phyloP scores from a whole-genome alignment of 768 basidiomycete species.

The Tulasnella calospora region DNA sequence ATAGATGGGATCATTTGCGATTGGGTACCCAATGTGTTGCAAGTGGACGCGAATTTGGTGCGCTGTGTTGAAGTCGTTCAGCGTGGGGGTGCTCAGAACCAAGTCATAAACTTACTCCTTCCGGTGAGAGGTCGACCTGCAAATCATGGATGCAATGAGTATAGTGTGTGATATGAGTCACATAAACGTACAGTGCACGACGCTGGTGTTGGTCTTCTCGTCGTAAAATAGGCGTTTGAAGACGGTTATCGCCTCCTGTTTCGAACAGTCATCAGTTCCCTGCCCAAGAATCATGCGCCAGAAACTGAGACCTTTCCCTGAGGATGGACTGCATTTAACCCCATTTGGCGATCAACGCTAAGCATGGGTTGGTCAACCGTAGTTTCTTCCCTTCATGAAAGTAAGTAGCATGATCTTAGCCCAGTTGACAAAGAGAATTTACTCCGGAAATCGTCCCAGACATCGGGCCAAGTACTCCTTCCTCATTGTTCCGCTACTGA shows the following conservation, averaged over 20 bases:
- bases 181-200: slow-evolving; percentile 64
- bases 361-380: slow-evolving; percentile 79
- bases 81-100: slow-evolving; percentile 5
- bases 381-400: slow-evolving; percentile 59
- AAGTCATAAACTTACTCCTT: slow-evolving; percentile 59
- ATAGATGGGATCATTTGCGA: slow-evolving; percentile 95
- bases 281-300: background rate
- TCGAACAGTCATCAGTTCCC: background rate
- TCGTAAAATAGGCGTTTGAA: slow-evolving; percentile 84
- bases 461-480: slow-evolving; percentile 94
- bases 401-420: background rate
- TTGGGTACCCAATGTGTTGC: slow-evolving; percentile 87
- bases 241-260: slow-evolving; percentile 78
- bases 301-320: slow-evolving; percentile 69
- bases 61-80: slow-evolving; percentile 47
- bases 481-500: slow-evolving; percentile 69
- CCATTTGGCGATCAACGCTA: slow-evolving; percentile 94
- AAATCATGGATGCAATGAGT: background rate
- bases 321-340: slow-evolving; percentile 90
- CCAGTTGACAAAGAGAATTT: slow-evolving; percentile 35
- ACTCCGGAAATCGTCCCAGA: slow-evolving; percentile 81
- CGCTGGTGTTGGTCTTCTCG: slow-evolving; percentile 69
- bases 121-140: slow-evolving; percentile 85
- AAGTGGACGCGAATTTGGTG: slow-evolving; percentile 97
- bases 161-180: slow-evolving; percentile 3